Conservation (phyloP, 2,329 filamentous ascomycete species). For the Orbilia javanica region DNA sequence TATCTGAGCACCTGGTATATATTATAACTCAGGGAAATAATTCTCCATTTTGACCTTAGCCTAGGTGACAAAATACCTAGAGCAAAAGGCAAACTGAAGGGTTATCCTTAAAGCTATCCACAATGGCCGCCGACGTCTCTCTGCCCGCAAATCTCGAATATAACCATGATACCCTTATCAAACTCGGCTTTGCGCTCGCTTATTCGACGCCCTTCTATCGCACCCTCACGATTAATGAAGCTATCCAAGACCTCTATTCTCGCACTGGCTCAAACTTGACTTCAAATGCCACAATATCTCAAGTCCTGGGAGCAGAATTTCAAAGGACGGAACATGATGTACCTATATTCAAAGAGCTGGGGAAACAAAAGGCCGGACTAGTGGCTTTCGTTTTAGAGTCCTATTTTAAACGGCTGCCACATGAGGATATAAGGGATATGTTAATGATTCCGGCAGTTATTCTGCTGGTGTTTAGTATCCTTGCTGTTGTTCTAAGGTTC, state of each 20-base stretch:
- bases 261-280: slow-evolving; percentile 16
- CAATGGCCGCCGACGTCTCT: slow-evolving; percentile 43
- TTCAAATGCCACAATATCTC: slow-evolving; percentile 10
- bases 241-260: slow-evolving; percentile 14
- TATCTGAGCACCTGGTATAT: slow-evolving; percentile 9
- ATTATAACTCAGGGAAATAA: background rate
- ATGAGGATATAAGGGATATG: slow-evolving; percentile 24
- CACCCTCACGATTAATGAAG: slow-evolving; percentile 14
- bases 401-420: slow-evolving; percentile 29
- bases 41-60: background rate
- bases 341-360: slow-evolving; percentile 29
- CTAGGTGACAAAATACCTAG: background rate
- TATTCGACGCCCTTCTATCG: slow-evolving; percentile 43
- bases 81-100: background rate
- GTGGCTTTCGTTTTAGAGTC: slow-evolving; percentile 18
- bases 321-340: slow-evolving; percentile 30
- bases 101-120: background rate
- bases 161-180: slow-evolving; percentile 29
- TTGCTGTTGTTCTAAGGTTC: slow-evolving; percentile 38
- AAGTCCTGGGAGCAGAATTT: slow-evolving; percentile 42
- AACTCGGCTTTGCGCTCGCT: slow-evolving; percentile 29
- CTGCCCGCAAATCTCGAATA: slow-evolving; percentile 30
- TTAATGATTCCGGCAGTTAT: slow-evolving; percentile 34
- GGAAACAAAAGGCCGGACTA: slow-evolving; percentile 22
- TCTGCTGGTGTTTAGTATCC: slow-evolving; percentile 8